Evolutionary conservation across 352 stramenopile genomes (phyloP), one percentile per base, ranked within the genome.

Genomic region (Pilasporangium apinafurcum): DNA sequence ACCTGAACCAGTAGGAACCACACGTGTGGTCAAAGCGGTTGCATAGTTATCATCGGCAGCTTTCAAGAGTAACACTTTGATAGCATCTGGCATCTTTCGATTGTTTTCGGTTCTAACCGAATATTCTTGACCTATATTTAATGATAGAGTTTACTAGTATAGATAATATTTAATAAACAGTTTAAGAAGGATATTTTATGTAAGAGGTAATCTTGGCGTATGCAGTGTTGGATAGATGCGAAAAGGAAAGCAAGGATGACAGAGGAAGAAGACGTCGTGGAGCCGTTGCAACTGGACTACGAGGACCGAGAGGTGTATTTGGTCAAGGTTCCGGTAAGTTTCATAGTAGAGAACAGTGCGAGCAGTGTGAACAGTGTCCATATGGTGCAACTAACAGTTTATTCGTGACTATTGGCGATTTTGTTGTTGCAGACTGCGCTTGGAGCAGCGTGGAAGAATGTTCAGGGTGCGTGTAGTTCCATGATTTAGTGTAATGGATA

Each of bases 201-300:
- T n/a, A n/a, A n/a, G n/a, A n/a, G n/a, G n/a, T n/a, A n/a, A n/a
- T n/a, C n/a, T n/a, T n/a, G n/a, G n/a, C n/a, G n/a, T n/a, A n/a
- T n/a, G n/a, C n/a, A n/a, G n/a, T n/a, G n/a, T n/a, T n/a, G n/a
- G n/a, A n/a, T n/a, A n/a, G n/a, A n/a, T n/a, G n/a, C n/a, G n/a
- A n/a, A n/a, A n/a, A n/a, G n/a, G n/a, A n/a, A n/a, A 46, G 1
- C 31, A n/a, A 68, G 49, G 17, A 90, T 90, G 74, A 61, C 68
- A 6, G 76, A 96, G 48, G 86, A 95, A 41, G 79, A 92, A 32
- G 70, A 95, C 39, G 68, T 95, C n/a, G 78, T 95, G 34, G 86
- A 96, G 78, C 81, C 80, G 36, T 59, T 93, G 59, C 81, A 91
- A 56, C 62, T 93, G 32, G 81, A 93, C 50, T 73, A 90, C 24